phyloP scores from a whole-genome alignment of 352 stramenopile genomes.

The Pythium chondricola region DNA sequence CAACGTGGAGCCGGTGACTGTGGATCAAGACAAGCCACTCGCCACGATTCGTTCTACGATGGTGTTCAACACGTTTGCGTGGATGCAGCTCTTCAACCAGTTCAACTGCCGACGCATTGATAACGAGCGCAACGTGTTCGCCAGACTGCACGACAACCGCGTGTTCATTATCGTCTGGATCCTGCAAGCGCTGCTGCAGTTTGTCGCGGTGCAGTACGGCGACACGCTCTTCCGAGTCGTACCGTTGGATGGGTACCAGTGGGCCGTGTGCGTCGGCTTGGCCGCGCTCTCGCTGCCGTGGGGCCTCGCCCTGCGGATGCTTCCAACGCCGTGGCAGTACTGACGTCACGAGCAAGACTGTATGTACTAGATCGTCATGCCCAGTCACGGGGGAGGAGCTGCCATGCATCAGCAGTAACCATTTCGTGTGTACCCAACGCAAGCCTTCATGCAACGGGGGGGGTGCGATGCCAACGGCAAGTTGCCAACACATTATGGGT shows the following conservation, averaged over 20 bases:
- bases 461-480: too few species aligned
- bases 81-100: slow-evolving; percentile 93
- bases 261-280: slow-evolving; percentile 44
- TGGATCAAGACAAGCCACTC: slow-evolving; percentile 16
- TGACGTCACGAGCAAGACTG: neutral
- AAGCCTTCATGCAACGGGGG: too few species aligned
- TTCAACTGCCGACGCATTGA: slow-evolving; percentile 79
- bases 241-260: slow-evolving; percentile 35
- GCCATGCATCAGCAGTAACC: neutral
- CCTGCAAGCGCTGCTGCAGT: slow-evolving; percentile 89
- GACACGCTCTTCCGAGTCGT: slow-evolving; percentile 68
- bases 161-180: slow-evolving; percentile 91
- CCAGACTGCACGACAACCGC: slow-evolving; percentile 84
- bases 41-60: slow-evolving; percentile 91
- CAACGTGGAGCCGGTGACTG: neutral
- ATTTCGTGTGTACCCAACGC: neutral
- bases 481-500: too few species aligned
- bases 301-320: slow-evolving; percentile 33
- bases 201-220: slow-evolving; percentile 93
- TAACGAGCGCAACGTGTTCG: slow-evolving; percentile 91
- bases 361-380: neutral
- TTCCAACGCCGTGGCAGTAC: neutral
- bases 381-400: too few species aligned
- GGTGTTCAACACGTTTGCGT: slow-evolving; percentile 98
- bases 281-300: slow-evolving; percentile 37